These are phyloP conservation scores for Alternaria longipes DNA, from an alignment of 2,329 filamentous ascomycete species.

Conservation along the genomic window DNA sequence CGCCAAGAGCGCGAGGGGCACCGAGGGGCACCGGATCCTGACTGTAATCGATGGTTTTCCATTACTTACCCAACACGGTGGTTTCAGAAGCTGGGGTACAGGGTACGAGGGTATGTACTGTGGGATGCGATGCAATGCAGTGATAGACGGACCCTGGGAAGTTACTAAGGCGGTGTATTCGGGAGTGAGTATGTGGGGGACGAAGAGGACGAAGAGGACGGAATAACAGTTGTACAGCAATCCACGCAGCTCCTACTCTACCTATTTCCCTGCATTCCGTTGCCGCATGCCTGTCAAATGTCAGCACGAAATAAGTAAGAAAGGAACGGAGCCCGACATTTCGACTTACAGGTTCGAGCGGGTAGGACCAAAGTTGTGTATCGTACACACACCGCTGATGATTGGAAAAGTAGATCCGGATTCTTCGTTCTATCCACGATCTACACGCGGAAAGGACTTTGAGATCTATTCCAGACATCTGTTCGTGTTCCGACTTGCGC, in stretches of 20 bases:
- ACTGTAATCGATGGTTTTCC: neutral
- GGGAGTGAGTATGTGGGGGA: neutral
- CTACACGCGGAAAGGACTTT: neutral
- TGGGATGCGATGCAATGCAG: neutral
- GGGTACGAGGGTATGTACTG: neutral
- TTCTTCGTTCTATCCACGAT: neutral
- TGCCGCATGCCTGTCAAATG: neutral
- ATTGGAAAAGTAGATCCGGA: no score
- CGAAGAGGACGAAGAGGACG: conserved; percentile 3
- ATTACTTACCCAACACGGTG: neutral
- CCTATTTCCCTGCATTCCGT: neutral
- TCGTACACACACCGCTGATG: neutral
- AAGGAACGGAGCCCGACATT: neutral
- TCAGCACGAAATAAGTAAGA: neutral
- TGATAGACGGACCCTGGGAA: neutral
- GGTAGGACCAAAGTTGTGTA: neutral
- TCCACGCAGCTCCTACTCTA: neutral
- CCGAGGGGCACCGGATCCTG: neutral
- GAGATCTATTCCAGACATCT: neutral
- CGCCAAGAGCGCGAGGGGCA: neutral
- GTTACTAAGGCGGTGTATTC: neutral
- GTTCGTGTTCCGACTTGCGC: neutral
- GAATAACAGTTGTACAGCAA: neutral
- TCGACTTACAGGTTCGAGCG: neutral
- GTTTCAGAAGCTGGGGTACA: neutral